phyloP scores from a whole-genome alignment of 2,329 filamentous ascomycete species.

The Nemania abortiva region DNA sequence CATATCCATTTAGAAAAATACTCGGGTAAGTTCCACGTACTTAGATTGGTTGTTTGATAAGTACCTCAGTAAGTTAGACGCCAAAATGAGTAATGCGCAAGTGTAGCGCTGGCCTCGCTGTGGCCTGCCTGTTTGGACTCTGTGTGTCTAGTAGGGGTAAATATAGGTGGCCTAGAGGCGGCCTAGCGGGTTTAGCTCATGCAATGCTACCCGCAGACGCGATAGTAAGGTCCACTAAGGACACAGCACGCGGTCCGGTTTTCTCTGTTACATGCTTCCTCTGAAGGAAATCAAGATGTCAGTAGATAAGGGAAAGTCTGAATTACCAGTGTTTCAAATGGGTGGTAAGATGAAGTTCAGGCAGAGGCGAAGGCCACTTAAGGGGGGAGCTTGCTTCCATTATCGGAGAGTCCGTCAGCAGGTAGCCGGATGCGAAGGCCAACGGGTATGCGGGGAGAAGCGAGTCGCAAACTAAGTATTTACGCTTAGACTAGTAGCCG shows the following conservation, averaged over 20 bases:
- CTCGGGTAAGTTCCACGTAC: background rate
- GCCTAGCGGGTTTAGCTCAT: background rate
- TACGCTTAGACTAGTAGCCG: background rate
- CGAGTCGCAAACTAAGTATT: background rate
- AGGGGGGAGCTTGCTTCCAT: constrained; percentile 6
- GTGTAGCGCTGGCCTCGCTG: background rate
- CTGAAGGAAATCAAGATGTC: background rate
- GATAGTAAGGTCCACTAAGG: background rate
- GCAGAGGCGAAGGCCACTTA: background rate
- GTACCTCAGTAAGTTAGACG: constrained; percentile 2
- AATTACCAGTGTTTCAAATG: background rate
- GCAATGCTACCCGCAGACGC: background rate
- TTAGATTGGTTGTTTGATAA: background rate
- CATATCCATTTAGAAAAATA: background rate
- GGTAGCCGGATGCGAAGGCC: background rate
- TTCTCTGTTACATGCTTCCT: background rate
- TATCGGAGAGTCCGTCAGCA: constrained; percentile 6
- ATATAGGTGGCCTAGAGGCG: background rate
- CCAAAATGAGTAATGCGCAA: background rate
- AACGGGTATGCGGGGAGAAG: constrained; percentile 9
- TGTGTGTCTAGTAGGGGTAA: background rate
- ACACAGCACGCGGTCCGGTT: background rate
- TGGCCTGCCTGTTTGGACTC: background rate
- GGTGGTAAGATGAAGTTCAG: background rate
- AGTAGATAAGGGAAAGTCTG: background rate